Conservation (phyloP, 352 stramenopile genomes). For the Albugo candida region DNA sequence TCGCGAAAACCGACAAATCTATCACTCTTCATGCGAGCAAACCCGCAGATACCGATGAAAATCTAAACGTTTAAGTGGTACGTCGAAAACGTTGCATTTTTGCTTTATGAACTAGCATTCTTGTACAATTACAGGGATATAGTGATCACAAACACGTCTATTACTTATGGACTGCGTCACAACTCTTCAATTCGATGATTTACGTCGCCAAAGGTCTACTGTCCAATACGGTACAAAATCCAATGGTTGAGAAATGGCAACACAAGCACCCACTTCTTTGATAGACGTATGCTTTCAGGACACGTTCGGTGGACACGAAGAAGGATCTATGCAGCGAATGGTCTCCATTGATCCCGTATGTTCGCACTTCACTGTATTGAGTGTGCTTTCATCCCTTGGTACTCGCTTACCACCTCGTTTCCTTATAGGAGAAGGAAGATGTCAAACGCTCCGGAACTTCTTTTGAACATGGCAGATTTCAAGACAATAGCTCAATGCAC, state of each 20-base stretch:
- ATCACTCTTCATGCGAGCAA: conserved; percentile 33
- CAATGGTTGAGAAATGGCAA: no score
- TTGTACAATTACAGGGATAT: no score
- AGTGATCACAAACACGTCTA: no score
- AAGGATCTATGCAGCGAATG: conserved; percentile 48
- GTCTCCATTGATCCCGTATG: conserved; percentile 37
- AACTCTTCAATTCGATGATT: conserved; percentile 28
- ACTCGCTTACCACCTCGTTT: conserved; percentile 20
- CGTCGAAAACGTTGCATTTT: no score
- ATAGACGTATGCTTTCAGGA: conserved; percentile 69
- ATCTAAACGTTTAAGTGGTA: conserved; percentile 44
- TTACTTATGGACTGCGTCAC: no score
- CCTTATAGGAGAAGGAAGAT: conserved; percentile 45
- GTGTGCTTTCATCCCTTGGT: conserved; percentile 46
- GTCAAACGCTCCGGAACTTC: conserved; percentile 68
- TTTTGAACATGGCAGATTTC: conserved; percentile 63
- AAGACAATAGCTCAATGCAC: no score
- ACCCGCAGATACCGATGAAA: conserved; percentile 15
- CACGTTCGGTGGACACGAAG: conserved; percentile 38
- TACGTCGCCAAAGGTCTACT: conserved; percentile 45
- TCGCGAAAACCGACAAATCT: no score
- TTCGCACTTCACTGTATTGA: conserved; percentile 47
- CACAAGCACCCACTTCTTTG: no score
- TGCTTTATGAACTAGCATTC: no score
- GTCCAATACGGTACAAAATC: conserved; percentile 53